phyloP scores from a whole-genome alignment of 2,329 filamentous ascomycete genomes.

The Sordariomycetes sp. region DNA sequence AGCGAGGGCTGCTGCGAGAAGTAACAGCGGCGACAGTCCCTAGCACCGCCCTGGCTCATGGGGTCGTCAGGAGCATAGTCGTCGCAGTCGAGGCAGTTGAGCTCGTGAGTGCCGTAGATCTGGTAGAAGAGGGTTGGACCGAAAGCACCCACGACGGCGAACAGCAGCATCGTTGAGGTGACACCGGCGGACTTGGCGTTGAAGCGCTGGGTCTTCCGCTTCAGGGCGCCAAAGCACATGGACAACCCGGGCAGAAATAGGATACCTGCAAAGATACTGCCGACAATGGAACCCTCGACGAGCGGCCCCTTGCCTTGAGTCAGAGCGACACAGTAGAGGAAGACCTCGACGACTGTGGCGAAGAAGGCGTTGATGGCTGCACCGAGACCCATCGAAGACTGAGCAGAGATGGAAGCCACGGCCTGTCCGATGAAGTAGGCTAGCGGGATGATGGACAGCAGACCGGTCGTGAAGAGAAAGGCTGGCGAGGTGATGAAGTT shows the following conservation, averaged over 20 bases:
- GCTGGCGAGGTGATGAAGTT: slow-evolving; percentile 71
- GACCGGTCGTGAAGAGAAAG: slow-evolving; percentile 73
- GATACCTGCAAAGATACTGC: slow-evolving; percentile 95
- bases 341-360: slow-evolving; percentile 94
- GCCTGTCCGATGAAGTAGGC: slow-evolving; percentile 99
- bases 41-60: slow-evolving; percentile 26
- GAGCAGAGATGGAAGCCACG: slow-evolving; percentile 94
- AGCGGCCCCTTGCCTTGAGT: slow-evolving; percentile 86
- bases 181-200: slow-evolving; percentile 94
- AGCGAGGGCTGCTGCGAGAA: slow-evolving; percentile 82
- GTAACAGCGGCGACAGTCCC: slow-evolving; percentile 87
- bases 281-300: slow-evolving; percentile 93
- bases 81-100: slow-evolving; percentile 67
- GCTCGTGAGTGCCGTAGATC: slow-evolving; percentile 94
- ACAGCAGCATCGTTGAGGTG: slow-evolving; percentile 94
- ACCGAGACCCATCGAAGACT: slow-evolving; percentile 96
- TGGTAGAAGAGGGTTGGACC: slow-evolving; percentile 96
- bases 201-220: slow-evolving; percentile 96
- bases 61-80: slow-evolving; percentile 23
- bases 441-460: slow-evolving; percentile 89
- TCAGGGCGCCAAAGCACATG: slow-evolving; percentile 98
- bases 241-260: slow-evolving; percentile 89
- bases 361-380: slow-evolving; percentile 98
- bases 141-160: slow-evolving; percentile 91
- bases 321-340: slow-evolving; percentile 90